These are phyloP conservation scores for Solanum medicagineum DNA, from an alignment of 257 asterid genomes.

Conservation along the genomic window DNA sequence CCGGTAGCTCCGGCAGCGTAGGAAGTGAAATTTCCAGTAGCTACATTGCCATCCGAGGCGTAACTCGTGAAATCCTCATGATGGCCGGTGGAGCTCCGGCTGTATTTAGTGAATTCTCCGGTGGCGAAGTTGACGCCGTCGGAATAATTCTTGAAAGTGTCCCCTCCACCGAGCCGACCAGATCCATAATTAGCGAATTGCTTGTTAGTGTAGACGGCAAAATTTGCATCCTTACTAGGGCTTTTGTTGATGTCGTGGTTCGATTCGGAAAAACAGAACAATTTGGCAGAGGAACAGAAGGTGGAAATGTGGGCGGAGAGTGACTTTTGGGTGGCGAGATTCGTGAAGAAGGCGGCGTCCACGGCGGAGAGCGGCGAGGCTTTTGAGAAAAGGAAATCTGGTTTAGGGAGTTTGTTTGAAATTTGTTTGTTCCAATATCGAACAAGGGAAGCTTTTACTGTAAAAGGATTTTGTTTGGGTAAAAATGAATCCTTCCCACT, in stretches of 20 bases:
- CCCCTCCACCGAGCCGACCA: conserved; percentile 40
- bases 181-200: conserved; percentile 45
- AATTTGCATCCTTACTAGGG: conserved; percentile 34
- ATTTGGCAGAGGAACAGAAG: conserved; percentile 63
- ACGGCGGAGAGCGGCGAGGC: conserved; percentile 65
- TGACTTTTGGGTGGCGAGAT: conserved; percentile 35
- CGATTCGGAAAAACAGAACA: conserved; percentile 35
- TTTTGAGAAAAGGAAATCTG: conserved; percentile 54
- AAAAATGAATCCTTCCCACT: neutral
- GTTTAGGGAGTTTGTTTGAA: conserved; percentile 25
- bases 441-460: conserved; percentile 47
- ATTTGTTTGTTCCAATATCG: conserved; percentile 70
- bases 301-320: conserved; percentile 40
- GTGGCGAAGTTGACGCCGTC: conserved; percentile 51
- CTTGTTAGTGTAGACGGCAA: conserved; percentile 44
- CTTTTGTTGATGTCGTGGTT: neutral
- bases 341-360: conserved; percentile 40
- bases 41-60: conserved; percentile 64
- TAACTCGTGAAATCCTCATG: conserved; percentile 50
- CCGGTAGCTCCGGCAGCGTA: conserved; percentile 47
- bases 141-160: conserved; percentile 63
- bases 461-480: conserved; percentile 46
- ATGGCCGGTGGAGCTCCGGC: conserved; percentile 53
- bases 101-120: conserved; percentile 42
- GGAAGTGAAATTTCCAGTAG: conserved; percentile 52